Evolutionary conservation across 2,329 filamentous ascomycete species (phyloP), one percentile per base, ranked within the genome.

Genomic region (Fusarium tjaetaba): DNA sequence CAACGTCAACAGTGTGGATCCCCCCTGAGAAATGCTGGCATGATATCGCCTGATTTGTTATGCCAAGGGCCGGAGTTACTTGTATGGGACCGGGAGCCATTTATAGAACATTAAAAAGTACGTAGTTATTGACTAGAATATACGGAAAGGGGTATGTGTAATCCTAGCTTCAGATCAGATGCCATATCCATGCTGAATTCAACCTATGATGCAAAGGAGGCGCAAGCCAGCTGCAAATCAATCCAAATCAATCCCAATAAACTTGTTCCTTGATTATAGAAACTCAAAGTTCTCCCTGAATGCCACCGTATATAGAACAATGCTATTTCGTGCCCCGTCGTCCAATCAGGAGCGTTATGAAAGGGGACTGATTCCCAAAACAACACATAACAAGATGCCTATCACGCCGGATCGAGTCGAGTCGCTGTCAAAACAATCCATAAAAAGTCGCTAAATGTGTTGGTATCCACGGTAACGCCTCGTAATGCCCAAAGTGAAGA

Each of bases 131-230:
- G 71, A 73, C 75, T 75, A 77, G 71, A 76, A 71, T 72, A 56
- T 76, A 78, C 76, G 69, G 63, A 74, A 77, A 78, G 72, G 76
- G 76, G 76, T 77, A 77, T 79, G 73, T 74, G 74, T 68, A 76
- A 70, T 74, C 71, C 75, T 76, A 75, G 75, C 61, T 61, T 71
- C 56, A 58, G 56, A 51, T 49, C 64, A 61, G 32, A 70, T 70
- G 65, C 65, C 41, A 43, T 69, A 38, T 38, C 63, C 51, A 68
- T 74, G 70, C 70, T 55, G 32, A 34, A 34, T 34, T 49, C 42
- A 49, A 34, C 34, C 39, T 45, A 26, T 30, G 55, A 46, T 51
- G 32, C 56, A 58, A 55, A 62, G 67, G 43, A 56, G 62, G 66
- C 52, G 55, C 52, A 56, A 66, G 24, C 39, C 61, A 61, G 11